Evolutionary conservation across 2,329 filamentous ascomycete genomes (phyloP).

Genomic region (Ploettnerulaceae sp.): DNA sequence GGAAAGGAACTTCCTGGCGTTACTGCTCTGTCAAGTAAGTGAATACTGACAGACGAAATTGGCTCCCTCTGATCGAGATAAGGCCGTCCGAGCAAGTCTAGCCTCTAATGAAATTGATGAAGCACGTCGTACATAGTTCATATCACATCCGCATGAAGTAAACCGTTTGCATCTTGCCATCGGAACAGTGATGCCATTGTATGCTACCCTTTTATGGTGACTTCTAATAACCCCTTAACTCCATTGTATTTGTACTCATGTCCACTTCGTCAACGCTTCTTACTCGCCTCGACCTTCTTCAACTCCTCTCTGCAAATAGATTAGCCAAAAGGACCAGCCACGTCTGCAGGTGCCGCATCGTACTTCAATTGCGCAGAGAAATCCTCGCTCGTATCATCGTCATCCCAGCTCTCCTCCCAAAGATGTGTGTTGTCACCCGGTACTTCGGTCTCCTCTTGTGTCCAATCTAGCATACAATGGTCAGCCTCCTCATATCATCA

Average conservation of each 20-base stretch:
- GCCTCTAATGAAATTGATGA: constrained; percentile 28
- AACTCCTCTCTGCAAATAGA: constrained; percentile 68
- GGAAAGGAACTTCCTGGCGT: constrained; percentile 97
- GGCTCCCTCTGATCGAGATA: constrained; percentile 28
- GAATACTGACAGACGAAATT: constrained; percentile 34
- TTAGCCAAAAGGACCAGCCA: too few relatives aligned
- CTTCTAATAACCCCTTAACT: constrained; percentile 26
- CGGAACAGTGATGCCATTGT: constrained; percentile 26
- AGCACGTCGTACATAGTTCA: constrained; percentile 22
- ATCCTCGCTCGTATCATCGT: constrained; percentile 94
- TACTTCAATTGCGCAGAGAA: constrained; percentile 94
- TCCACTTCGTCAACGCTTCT: constrained; percentile 48
- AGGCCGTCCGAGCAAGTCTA: constrained; percentile 29
- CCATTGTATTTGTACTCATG: constrained; percentile 25
- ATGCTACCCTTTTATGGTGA: constrained; percentile 28
- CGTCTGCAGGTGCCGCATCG: too few relatives aligned
- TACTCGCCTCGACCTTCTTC: constrained; percentile 83
- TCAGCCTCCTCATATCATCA: constrained; percentile 3
- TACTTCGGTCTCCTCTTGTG: constrained; percentile 82
- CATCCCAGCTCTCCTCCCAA: constrained; percentile 99
- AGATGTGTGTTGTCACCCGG: constrained; percentile 74
- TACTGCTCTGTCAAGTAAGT: constrained; percentile 77
- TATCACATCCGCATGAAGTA: constrained; percentile 18
- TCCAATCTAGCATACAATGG: constrained; percentile 68
- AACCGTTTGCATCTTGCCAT: constrained; percentile 13